Evolutionary conservation across 148 eudicot genomes (phyloP).

Genomic region (Simmondsia chinensis): DNA sequence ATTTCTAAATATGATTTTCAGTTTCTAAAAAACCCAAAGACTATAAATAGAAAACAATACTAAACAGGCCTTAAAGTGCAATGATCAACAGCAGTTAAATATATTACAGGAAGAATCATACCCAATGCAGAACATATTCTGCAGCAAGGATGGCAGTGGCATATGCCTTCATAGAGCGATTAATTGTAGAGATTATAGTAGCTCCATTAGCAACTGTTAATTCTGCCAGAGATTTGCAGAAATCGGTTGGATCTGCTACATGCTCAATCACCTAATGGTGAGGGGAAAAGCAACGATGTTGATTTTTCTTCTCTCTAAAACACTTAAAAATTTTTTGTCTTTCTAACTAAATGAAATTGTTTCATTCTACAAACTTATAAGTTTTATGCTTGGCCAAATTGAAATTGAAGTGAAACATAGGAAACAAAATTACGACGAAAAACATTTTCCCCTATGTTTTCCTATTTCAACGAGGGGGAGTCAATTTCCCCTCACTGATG

Average conservation of each 20-base stretch:
- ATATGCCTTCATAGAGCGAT: slow-evolving; percentile 89
- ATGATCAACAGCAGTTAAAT: neutral
- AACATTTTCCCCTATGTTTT: too few relatives aligned
- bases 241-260: slow-evolving; percentile 83
- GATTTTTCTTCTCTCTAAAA: neutral
- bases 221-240: slow-evolving; percentile 79
- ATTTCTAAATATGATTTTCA: too few relatives aligned
- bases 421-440: too few relatives aligned
- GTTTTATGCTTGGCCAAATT: too few relatives aligned
- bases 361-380: too few relatives aligned
- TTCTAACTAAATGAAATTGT: neutral
- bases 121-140: slow-evolving; percentile 87
- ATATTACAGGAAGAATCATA: slow-evolving; percentile 17
- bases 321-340: neutral
- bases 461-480: too few relatives aligned
- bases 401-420: too few relatives aligned
- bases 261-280: slow-evolving; percentile 77
- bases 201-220: slow-evolving; percentile 74
- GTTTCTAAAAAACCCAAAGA: too few relatives aligned
- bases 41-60: too few relatives aligned
- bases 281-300: neutral
- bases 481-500: too few relatives aligned
- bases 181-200: slow-evolving; percentile 72
- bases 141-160: slow-evolving; percentile 69
- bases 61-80: too few relatives aligned